Base-by-base conservation (phyloP, 2,329 filamentous ascomycete genomes). In the Chrysoporthe cubensis region DNA sequence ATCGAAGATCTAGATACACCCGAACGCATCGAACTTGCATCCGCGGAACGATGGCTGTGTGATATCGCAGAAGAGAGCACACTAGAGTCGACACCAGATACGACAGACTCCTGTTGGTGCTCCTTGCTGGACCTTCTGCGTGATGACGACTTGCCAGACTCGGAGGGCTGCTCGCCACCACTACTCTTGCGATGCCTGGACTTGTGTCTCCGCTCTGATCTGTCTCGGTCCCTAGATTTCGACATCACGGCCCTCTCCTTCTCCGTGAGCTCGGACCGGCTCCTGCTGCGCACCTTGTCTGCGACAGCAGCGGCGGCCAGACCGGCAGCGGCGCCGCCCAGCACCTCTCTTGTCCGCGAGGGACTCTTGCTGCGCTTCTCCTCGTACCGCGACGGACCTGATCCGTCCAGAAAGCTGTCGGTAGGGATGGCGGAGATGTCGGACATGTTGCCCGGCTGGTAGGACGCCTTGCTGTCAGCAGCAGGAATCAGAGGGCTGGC, bases 391-490 rank as follows among this genome's bases (percentile, higher is more conserved):
- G 59, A 77, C 4, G 80, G 81, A 2, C 84, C 85, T 5, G 85
- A 84, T n/a, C 85, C 86, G 73, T 88, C 87, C 8, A 89, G 79
- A 69, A 89, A 88, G 74, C 86, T 88, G 74, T 89, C 85, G 21
- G 84, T 84, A 14, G 86, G 86, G 63, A 88, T 88, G 84, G 92
- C 78, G 83, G 95, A 98, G 62, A 98, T 92, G 75, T 97, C 95
- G 3, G 95, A 97, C 62, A 89, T 83, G 72, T 88, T 88, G 14
- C 87, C 84, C 44, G 88, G 85, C 61, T 89, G 81, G 76, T 91
- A 94, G 64, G 78, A 88, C 76, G 80, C 86, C 26, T 78, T 78
- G 74, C 80, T 90, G 79, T 80, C 88, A 79, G 76, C 82, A 60
- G 79, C 84, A 74, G 83, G 88, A 70, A 87, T 90, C 75, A 86